Conservation (phyloP, 768 basidiomycete species). For the Heimioporus sp. region DNA sequence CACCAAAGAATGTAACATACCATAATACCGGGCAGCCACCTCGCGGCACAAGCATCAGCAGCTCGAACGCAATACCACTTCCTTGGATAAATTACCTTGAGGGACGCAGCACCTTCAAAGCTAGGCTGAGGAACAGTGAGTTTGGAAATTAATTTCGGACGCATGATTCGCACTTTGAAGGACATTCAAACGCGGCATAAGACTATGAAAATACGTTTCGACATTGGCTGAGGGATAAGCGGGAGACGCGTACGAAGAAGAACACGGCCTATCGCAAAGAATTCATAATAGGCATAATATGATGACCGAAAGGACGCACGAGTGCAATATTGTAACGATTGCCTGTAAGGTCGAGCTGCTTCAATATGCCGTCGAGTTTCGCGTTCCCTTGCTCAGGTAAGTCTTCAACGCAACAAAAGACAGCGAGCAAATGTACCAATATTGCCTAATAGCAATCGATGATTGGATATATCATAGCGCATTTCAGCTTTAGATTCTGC, state of each 20-base stretch:
- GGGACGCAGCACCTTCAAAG: slow-evolving; percentile 62
- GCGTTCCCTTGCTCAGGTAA: slow-evolving; percentile 48
- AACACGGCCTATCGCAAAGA: slow-evolving; percentile 55
- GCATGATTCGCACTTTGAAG: slow-evolving; percentile 51
- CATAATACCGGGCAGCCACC: slow-evolving; percentile 68
- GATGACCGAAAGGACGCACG: slow-evolving; percentile 33
- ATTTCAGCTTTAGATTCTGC: neutral
- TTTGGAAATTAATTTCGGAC: accelerated
- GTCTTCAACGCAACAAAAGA: neutral
- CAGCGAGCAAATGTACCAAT: slow-evolving; percentile 40
- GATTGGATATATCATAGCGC: too few species aligned
- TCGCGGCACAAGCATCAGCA: slow-evolving; percentile 14
- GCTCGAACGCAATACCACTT: neutral
- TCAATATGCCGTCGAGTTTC: slow-evolving; percentile 58
- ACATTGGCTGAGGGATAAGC: neutral
- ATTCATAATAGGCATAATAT: neutral
- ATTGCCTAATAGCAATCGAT: slow-evolving; percentile 40
- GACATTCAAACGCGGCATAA: slow-evolving; percentile 54
- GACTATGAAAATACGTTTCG: slow-evolving; percentile 8
- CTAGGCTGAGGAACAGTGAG: slow-evolving; percentile 16
- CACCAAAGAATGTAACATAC: slow-evolving; percentile 32
- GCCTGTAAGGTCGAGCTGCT: slow-evolving; percentile 53
- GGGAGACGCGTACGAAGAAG: slow-evolving; percentile 43
- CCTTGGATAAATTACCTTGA: slow-evolving; percentile 43
- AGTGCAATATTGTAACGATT: slow-evolving; percentile 66